phyloP scores from a whole-genome alignment of 495 filamentous ascomycete species.

The Tirmania nivea region DNA sequence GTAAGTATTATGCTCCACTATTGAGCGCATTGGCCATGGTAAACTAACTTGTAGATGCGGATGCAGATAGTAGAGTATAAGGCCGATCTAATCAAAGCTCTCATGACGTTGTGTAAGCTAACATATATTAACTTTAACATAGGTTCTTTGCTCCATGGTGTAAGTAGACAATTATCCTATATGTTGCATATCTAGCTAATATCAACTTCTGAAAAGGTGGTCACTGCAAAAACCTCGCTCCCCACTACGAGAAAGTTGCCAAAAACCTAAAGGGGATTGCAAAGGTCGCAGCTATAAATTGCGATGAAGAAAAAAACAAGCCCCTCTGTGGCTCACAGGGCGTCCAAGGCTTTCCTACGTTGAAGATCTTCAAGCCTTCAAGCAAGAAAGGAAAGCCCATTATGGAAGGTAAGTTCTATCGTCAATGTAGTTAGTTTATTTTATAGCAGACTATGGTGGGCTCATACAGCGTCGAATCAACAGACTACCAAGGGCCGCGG shows the following conservation, averaged over 20 bases:
- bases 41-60: neutral
- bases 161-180: neutral
- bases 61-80: slow-evolving; percentile 42
- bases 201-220: slow-evolving; percentile 40
- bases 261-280: slow-evolving; percentile 71
- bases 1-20: slow-evolving; percentile 30
- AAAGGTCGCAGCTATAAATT: slow-evolving; percentile 87
- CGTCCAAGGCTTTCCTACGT: slow-evolving; percentile 83
- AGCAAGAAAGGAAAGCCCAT: slow-evolving; percentile 61
- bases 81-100: neutral
- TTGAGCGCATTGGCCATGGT: slow-evolving; percentile 7
- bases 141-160: slow-evolving; percentile 21
- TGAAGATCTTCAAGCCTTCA: slow-evolving; percentile 78
- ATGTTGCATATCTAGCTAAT: neutral
- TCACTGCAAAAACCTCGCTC: slow-evolving; percentile 88
- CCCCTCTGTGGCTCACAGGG: slow-evolving; percentile 69
- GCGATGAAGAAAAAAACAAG: slow-evolving; percentile 89
- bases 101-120: neutral
- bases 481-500: slow-evolving; percentile 68
- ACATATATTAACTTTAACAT: slow-evolving; percentile 1
- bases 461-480: neutral
- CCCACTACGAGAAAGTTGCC: slow-evolving; percentile 84
- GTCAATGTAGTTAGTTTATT: neutral
- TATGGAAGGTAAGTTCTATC: slow-evolving; percentile 33
- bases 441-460: neutral